Percentiles rank a stretch among this genome's conserved stretches.
These are phyloP conservation scores for Amborella trichopoda DNA, from an alignment of 164 flowering plant species.

Conservation along the genomic window DNA sequence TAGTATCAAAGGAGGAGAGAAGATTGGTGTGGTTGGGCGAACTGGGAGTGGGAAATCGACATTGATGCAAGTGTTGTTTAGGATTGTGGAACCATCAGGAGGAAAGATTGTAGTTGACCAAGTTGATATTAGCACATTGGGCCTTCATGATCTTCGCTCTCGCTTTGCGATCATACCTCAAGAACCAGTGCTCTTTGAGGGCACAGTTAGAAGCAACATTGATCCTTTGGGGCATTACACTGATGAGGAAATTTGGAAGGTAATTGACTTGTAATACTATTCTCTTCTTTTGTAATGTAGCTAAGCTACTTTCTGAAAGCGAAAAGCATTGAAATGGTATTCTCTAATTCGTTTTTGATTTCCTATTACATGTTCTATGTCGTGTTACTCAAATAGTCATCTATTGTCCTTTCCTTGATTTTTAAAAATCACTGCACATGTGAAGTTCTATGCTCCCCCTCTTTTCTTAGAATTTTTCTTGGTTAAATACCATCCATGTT, in stretches of 20 bases:
- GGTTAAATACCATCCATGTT: no score
- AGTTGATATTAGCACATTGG: constrained; percentile 50
- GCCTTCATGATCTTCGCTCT: constrained; percentile 88
- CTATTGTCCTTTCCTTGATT: no score
- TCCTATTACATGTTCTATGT: no score
- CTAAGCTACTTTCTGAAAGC: no score
- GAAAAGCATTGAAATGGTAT: no score
- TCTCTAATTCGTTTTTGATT: no score
- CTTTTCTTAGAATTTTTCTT: no score
- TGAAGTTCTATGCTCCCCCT: no score
- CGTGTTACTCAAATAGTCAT: no score
- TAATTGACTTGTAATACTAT: constrained; percentile 6
- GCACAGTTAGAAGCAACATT: constrained; percentile 83
- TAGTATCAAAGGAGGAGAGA: constrained; percentile 68
- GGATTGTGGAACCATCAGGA: constrained; percentile 79
- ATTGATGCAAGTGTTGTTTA: constrained; percentile 68
- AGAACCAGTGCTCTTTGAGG: constrained; percentile 92
- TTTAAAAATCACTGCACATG: no score
- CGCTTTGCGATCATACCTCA: constrained; percentile 93
- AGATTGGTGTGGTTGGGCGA: constrained; percentile 85
- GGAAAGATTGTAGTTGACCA: constrained; percentile 68
- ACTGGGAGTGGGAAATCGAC: constrained; percentile 96
- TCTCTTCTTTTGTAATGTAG: neutral
- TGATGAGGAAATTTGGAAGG: constrained; percentile 94
- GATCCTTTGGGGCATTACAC: constrained; percentile 66